Base-by-base conservation (phyloP, 495 filamentous ascomycete species). In the Podospora didyma region DNA sequence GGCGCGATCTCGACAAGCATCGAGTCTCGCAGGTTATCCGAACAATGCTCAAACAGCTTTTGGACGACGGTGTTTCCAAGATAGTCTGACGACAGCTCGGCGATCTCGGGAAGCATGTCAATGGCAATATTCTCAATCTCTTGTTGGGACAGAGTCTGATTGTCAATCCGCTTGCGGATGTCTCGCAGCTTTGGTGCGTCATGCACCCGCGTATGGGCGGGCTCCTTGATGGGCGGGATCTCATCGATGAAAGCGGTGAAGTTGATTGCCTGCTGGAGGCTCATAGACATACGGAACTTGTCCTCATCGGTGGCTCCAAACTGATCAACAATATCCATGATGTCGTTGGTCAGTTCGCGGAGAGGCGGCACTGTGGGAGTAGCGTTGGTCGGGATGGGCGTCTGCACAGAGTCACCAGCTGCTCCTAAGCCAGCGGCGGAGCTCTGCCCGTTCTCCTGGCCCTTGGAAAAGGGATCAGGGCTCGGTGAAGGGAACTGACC, bases 31-130 rank as follows among this genome's bases (percentile, higher is more conserved):
- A 91, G 84, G 14, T 81, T 72, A 64, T 97, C 94, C 0, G 92
- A 96, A 73, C 92, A 97, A 70, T 87, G 92, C 66, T 97, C 93
- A 65, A 97, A 98, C 49, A 98, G 74, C 72, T 97, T 97, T 71
- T 98, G 94, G 22, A 98, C 94, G n/a, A 98, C 94, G 0, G 94
- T 98, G 72, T 98, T 98, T 61, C 94, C 94, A 52, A 98, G 82
- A 62, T 98, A 98, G 66, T 98, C 94, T 10, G 90, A 92, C 19
- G 94, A 79, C 17, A 98, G 80, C 70, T 97, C 94, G 12, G 93
- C 91, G 65, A 98, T 92, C 73, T 98, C 94, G 24, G 91, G 89
- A 16, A 98, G 82, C 95, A 98, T 98, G 28, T 86, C 86, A 23
- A 86, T 75, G 31, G 94, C 95, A 63, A 92, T 95, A 57, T 86